A percentile compares a stretch with the other conserved stretches of the same genome.
Conservation (phyloP, 495 filamentous ascomycete genomes). For the Chaetomium fimeti region DNA sequence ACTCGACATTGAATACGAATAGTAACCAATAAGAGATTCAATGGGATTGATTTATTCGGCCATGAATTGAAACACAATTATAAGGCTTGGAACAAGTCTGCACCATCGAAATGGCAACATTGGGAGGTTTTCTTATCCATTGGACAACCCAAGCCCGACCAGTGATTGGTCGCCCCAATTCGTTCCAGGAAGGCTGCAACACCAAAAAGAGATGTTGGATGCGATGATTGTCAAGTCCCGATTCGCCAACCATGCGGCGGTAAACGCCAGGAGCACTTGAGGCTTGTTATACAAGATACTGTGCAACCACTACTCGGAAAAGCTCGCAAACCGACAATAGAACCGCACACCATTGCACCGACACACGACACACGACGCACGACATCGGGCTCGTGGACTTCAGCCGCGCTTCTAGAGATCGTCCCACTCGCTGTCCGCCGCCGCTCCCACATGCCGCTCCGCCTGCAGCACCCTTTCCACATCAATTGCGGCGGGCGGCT, state of each 20-base stretch:
- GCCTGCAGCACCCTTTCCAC: slow-evolving; percentile 38
- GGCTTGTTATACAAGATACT: not conserved
- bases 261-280: no score
- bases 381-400: not conserved
- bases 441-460: slow-evolving; percentile 23
- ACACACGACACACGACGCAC: not conserved
- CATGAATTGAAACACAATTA: not conserved
- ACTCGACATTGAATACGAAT: not conserved
- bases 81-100: not conserved
- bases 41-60: not conserved
- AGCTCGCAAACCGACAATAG: not conserved
- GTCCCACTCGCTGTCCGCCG: not conserved
- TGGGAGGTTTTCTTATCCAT: not conserved
- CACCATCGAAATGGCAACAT: not conserved
- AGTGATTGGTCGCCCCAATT: slow-evolving; percentile 15
- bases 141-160: not conserved
- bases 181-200: slow-evolving; percentile 8
- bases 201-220: not conserved
- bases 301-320: not conserved
- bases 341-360: no score
- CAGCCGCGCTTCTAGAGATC: slow-evolving; percentile 9
- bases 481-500: slow-evolving; percentile 36
- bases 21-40: not conserved
- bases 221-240: not conserved
- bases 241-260: not conserved